These are phyloP conservation scores for Heterobasidion irregulare DNA, from an alignment of 1,284 basidiomycete genomes.

Conservation along the genomic window DNA sequence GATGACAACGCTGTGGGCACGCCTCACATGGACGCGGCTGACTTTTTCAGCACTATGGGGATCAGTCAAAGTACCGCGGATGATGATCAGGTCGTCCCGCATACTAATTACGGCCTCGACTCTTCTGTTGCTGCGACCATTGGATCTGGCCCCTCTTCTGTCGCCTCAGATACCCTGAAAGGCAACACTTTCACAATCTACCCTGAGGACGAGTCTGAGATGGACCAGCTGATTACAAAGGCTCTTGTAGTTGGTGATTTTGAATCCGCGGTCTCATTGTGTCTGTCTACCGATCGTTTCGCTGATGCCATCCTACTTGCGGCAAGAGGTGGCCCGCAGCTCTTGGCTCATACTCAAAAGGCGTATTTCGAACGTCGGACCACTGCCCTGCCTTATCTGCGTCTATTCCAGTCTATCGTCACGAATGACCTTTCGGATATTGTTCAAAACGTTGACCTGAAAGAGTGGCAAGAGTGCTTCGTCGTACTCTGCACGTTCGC, in stretches of 20 bases:
- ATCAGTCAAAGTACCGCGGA: slow-evolving; percentile 40
- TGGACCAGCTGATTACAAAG: slow-evolving; percentile 85
- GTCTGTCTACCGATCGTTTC: slow-evolving; percentile 83
- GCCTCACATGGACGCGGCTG: slow-evolving; percentile 58
- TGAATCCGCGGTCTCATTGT: slow-evolving; percentile 85
- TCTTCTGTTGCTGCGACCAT: slow-evolving; percentile 89
- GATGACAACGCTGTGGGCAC: slow-evolving; percentile 61
- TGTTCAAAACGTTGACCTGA: slow-evolving; percentile 91
- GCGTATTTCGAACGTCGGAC: slow-evolving; percentile 88
- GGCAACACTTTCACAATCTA: slow-evolving; percentile 90
- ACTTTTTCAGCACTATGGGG: slow-evolving; percentile 88
- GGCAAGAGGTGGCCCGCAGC: slow-evolving; percentile 83
- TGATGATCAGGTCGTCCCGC: slow-evolving; percentile 62
- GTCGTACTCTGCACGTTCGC: slow-evolving; percentile 97
- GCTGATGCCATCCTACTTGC: slow-evolving; percentile 94
- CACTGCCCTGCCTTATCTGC: slow-evolving; percentile 77
- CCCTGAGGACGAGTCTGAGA: slow-evolving; percentile 81
- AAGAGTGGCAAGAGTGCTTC: slow-evolving; percentile 97
- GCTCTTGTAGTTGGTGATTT: slow-evolving; percentile 95
- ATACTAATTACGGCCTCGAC: slow-evolving; percentile 70
- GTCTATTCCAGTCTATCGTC: slow-evolving; percentile 94
- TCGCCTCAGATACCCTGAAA: slow-evolving; percentile 67
- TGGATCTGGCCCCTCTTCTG: slow-evolving; percentile 80
- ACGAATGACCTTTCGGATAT: slow-evolving; percentile 89
- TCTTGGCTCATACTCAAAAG: slow-evolving; percentile 88